Conservation (phyloP, 1,284 basidiomycete species). For the Gymnopus androsaceus region DNA sequence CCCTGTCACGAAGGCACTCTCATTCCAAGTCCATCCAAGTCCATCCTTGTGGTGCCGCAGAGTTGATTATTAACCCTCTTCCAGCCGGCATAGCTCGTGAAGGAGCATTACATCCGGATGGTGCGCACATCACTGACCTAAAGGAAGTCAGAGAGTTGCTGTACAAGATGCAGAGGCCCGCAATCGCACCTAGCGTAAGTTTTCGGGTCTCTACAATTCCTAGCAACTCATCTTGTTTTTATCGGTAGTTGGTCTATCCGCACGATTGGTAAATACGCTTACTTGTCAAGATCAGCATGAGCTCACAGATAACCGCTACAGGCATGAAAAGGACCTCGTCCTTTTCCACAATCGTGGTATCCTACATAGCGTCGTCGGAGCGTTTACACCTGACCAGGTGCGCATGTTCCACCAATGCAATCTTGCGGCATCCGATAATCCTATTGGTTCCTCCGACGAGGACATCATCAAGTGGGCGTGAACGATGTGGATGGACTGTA, state of each 20-base stretch:
- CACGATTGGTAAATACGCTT: conserved; percentile 59
- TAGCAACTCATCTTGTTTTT: too few relatives aligned
- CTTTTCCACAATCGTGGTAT: conserved; percentile 78
- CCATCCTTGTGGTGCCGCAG: conserved; percentile 62
- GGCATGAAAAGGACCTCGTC: conserved; percentile 61
- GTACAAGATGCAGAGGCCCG: conserved; percentile 81
- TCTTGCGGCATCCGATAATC: conserved; percentile 73
- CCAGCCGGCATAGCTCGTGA: conserved; percentile 49
- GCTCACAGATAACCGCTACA: neutral
- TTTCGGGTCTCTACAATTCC: too few relatives aligned
- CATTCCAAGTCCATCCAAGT: conserved; percentile 85
- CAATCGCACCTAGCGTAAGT: conserved; percentile 65
- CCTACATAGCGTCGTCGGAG: conserved; percentile 77
- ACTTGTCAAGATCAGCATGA: neutral
- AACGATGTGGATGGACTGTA: too few relatives aligned
- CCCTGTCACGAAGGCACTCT: conserved; percentile 70
- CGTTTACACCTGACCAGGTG: conserved; percentile 68
- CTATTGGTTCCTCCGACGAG: conserved; percentile 60
- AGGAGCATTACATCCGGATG: conserved; percentile 71
- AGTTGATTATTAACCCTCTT: conserved; percentile 63
- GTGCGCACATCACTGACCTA: conserved; percentile 69
- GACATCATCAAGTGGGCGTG: conserved; percentile 67
- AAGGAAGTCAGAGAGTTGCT: conserved; percentile 70
- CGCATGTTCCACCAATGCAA: conserved; percentile 84
- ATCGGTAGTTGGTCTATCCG: conserved; percentile 63